Conservation (phyloP, 768 basidiomycete genomes). For the Megacollybia marginata region DNA sequence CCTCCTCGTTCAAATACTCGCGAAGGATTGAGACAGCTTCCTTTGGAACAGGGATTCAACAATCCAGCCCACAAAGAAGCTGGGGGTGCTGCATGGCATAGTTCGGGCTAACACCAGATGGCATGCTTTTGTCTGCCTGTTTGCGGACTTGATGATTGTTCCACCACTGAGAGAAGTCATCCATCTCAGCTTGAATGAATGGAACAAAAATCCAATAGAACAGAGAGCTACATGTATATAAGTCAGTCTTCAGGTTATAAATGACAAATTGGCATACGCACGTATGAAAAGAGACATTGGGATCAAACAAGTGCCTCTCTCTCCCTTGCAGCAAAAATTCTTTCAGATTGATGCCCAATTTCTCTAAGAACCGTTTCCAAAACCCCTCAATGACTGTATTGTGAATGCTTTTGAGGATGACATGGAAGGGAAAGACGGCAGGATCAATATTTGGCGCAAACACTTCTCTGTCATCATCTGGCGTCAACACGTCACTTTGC, state of each 20-base stretch:
- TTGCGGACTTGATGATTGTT: conserved; percentile 10
- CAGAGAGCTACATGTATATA: conserved; percentile 6
- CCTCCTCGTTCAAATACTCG: too few relatives aligned
- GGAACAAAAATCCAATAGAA: conserved; percentile 20
- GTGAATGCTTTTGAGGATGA: too few relatives aligned
- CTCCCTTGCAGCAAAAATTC: background rate
- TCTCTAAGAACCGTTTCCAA: too few relatives aligned
- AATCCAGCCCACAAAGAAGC: too few relatives aligned
- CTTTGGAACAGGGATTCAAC: too few relatives aligned
- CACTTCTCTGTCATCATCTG: conserved; percentile 5
- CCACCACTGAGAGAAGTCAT: conserved; percentile 17
- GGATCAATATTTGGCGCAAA: too few relatives aligned
- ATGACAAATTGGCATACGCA: background rate
- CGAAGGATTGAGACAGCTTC: too few relatives aligned
- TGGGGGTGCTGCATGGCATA: too few relatives aligned
- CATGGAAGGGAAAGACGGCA: too few relatives aligned
- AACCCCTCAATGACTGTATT: too few relatives aligned
- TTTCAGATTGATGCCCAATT: too few relatives aligned
- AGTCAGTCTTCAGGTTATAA: background rate
- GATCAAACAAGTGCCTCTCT: background rate
- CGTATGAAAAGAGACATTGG: background rate
- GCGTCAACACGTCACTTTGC: conserved; percentile 1
- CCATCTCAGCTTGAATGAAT: conserved; percentile 9
- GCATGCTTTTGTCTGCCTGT: conserved; percentile 8
- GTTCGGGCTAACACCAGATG: too few relatives aligned